Evolutionary conservation across 1,139 yeast genomes (phyloP), one percentile per base, ranked within the genome.

Genomic region (Hemisphaericaspora lyxosophila): DNA sequence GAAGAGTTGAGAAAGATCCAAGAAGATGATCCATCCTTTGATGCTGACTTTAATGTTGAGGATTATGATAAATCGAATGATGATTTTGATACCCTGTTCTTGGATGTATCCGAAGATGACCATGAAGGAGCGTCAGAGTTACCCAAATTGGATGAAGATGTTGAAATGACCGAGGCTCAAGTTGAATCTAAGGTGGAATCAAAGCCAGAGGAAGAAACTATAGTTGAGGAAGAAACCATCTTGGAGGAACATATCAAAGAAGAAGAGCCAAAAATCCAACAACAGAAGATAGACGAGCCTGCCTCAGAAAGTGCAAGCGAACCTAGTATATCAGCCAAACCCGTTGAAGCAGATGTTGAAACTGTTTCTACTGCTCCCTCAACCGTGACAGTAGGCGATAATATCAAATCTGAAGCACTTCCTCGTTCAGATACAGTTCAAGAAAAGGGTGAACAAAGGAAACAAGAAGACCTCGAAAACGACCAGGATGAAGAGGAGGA

Each of bases 281-380:
- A 59, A 4, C 62, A 56, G 2, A 65, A 62, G 4, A 64, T 55
- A 5, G 67, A 60, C 4, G 67, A 60, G 20, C 60, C 56, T 3
- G 70, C 64, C 11, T 70, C 65, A 28, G 30, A 31, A 31, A 11
- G 23, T 6, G 13, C 14, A 8, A 25, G 23, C 6, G 28, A 19
- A n/a, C 25, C 26, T 18, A 24, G 26, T 11, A 26, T 23, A 9
- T n/a, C 30, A 15, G 18, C n/a, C 7, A 31, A 36, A 18, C 30
- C 26, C 15, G 19, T 23, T 7, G 31, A 26, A 7, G 19, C 14
- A 3, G n/a, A n/a, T n/a, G n/a, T n/a, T n/a, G 35, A 29, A 24
- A 16, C 33, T 11, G 24, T 20, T 9, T n/a, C 34, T 3, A 22
- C 47, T 45, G 20, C 30, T 16, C 18, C 30, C 9, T 26, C 28